Base-by-base conservation (phyloP, 164 flowering plant species). In the Dillenia suffruticosa region DNA sequence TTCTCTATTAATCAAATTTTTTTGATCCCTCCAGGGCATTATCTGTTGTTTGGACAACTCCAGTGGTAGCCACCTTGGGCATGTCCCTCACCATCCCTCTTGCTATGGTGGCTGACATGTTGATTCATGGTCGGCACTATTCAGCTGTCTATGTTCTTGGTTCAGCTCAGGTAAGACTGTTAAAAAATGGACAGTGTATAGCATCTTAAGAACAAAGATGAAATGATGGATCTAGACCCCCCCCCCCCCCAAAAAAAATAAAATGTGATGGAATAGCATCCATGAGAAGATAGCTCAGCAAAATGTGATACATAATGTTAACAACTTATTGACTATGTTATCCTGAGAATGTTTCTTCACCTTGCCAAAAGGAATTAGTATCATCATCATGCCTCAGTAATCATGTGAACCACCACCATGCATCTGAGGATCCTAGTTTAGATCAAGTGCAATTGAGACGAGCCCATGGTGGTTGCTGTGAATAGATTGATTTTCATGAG, bases 81-180 rank as follows among this genome's bases (percentile, higher is more conserved):
- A 88, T 88, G 93, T 91, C 96, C 12, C 89, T 91, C 58, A 88
- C 97, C 40, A 91, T 91, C 66, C 97, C 96, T 44, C 89, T 91
- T 53, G 91, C 97, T 24, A 91, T 91, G 97, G 69, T 88, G 19
- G 97, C 92, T 51, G 97, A 91, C 74, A 91, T 91, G 91, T 9
- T 87, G 67, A 85, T 91, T 66, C 97, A 91, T 58, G 95, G 95
- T 7, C 86, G 93, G 47, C 97, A 87, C 65, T 91, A 86, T 73
- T 90, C 97, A 40, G 89, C 92, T 56, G 78, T 90, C 16, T 90
- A 90, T 67, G 75, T 90, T 50, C 90, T 90, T 53, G 96, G 96
- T 50, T 91, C 96, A 2, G 61, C 69, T 70, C 97, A 87, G 93
- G 97, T 88, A 73, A 61, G 22, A 40, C 26, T 43, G 19, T 61